A percentile compares a stretch with the other conserved stretches of the same genome.
Evolutionary conservation across 805 yeast genomes (phyloP).

Genomic region (Sungouiella blattae): DNA sequence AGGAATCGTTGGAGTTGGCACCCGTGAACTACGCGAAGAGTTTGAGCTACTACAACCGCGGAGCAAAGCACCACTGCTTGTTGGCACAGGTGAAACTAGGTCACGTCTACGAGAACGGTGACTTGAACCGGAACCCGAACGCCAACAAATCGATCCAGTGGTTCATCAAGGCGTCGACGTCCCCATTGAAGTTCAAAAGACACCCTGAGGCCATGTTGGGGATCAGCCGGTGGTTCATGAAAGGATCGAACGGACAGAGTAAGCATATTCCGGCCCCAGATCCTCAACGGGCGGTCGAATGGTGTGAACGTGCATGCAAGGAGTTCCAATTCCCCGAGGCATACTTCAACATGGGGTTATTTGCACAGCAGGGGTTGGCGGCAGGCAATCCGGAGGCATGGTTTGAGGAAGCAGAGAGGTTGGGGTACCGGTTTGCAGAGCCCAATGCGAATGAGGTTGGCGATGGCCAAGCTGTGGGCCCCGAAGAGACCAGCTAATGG

Average conservation of each 20-base stretch:
- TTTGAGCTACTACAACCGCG: slow-evolving; percentile 38
- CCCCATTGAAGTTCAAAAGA: slow-evolving; percentile 36
- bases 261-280: slow-evolving; percentile 35
- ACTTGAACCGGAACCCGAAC: slow-evolving; percentile 36
- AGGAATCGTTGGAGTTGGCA: slow-evolving; percentile 29
- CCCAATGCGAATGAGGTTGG: background rate
- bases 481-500: too few relatives aligned
- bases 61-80: slow-evolving; percentile 38
- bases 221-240: slow-evolving; percentile 38
- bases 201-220: slow-evolving; percentile 47
- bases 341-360: slow-evolving; percentile 35
- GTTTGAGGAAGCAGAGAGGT: slow-evolving; percentile 31
- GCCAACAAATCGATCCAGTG: slow-evolving; percentile 43
- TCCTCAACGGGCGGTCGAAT: slow-evolving; percentile 35
- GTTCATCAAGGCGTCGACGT: slow-evolving; percentile 40
- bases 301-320: slow-evolving; percentile 42
- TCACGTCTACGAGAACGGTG: slow-evolving; percentile 40
- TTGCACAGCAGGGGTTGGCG: slow-evolving; percentile 34
- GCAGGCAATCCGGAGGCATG: slow-evolving; percentile 26
- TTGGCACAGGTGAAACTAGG: slow-evolving; percentile 42
- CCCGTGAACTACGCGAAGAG: slow-evolving; percentile 44
- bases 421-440: slow-evolving; percentile 21
- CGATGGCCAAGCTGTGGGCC: too few relatives aligned
- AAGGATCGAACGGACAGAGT: slow-evolving; percentile 31
- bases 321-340: slow-evolving; percentile 39